Conservation (phyloP, 2,329 filamentous ascomycete species). For the Karstenula rhodostoma region DNA sequence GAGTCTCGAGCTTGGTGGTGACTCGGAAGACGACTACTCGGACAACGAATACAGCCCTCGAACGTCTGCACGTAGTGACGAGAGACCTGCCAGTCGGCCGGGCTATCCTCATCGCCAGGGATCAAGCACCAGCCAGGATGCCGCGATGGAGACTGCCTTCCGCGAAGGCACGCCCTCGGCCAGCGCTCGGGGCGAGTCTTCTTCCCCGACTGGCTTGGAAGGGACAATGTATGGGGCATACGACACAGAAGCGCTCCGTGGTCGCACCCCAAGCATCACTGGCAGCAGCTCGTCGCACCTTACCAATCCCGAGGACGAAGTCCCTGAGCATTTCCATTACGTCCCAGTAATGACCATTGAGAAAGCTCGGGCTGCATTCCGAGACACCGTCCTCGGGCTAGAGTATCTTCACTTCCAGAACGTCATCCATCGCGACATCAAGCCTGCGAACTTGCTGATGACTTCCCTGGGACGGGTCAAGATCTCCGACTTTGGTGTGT, state of each 20-base stretch:
- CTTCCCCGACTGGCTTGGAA: conserved; percentile 66
- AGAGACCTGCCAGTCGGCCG: conserved; percentile 28
- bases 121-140: conserved; percentile 26
- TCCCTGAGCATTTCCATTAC: conserved; percentile 88
- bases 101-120: conserved; percentile 33
- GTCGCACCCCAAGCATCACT: conserved; percentile 80
- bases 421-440: conserved; percentile 62
- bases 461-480: conserved; percentile 87
- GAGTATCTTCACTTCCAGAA: conserved; percentile 77
- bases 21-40: conserved; percentile 61
- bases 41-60: conserved; percentile 38
- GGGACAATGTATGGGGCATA: conserved; percentile 81
- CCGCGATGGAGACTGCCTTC: conserved; percentile 48
- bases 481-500: conserved; percentile 98
- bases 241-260: conserved; percentile 64
- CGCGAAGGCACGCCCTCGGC: conserved; percentile 35
- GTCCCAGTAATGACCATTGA: conserved; percentile 91
- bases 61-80: conserved; percentile 31
- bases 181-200: conserved; percentile 19
- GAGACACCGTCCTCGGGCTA: conserved; percentile 90
- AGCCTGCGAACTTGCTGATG: conserved; percentile 83
- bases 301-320: conserved; percentile 58
- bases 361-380: conserved; percentile 82
- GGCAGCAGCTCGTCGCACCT: conserved; percentile 73
- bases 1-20: conserved; percentile 82